Percentiles rank a stretch among this genome's conserved stretches.
Evolutionary conservation across 305 asterid genomes (phyloP).

Genomic region (Fraxinus paxiana): DNA sequence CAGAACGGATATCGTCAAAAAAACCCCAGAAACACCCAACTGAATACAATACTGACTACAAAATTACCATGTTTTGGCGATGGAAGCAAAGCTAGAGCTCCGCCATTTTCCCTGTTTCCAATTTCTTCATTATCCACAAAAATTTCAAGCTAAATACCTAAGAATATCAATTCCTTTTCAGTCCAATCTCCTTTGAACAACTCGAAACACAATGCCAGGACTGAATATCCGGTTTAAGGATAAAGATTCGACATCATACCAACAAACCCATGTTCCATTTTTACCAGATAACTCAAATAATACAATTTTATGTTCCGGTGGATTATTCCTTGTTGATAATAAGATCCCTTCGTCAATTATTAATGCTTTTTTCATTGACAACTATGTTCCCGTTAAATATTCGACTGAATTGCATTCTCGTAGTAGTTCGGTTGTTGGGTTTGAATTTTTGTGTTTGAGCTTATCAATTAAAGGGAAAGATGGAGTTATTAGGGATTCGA

Average conservation of each 20-base stretch:
- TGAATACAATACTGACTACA: background rate
- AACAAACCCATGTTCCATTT: background rate
- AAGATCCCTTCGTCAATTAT: constrained; percentile 39
- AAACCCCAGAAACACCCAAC: background rate
- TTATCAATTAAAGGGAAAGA: constrained; percentile 46
- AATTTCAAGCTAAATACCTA: constrained; percentile 15
- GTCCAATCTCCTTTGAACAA: constrained; percentile 15
- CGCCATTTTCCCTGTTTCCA: constrained; percentile 4
- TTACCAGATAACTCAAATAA: constrained; percentile 12
- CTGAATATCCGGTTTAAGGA: constrained; percentile 12
- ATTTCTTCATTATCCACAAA: background rate
- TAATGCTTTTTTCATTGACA: constrained; percentile 18
- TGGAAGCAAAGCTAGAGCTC: constrained; percentile 23
- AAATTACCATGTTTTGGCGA: constrained; percentile 15
- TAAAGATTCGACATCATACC: constrained; percentile 14
- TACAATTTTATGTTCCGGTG: constrained; percentile 36
- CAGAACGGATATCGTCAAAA: background rate
- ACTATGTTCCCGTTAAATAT: background rate
- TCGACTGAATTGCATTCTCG: constrained; percentile 21
- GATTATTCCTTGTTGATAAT: constrained; percentile 40
- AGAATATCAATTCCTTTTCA: constrained; percentile 5
- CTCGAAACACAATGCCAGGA: constrained; percentile 27
- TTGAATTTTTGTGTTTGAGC: constrained; percentile 60
- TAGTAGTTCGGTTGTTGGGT: constrained; percentile 30
- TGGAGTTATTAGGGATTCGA: constrained; percentile 26